phyloP scores from a whole-genome alignment of 441 rosid species.

The Populus hybrid region DNA sequence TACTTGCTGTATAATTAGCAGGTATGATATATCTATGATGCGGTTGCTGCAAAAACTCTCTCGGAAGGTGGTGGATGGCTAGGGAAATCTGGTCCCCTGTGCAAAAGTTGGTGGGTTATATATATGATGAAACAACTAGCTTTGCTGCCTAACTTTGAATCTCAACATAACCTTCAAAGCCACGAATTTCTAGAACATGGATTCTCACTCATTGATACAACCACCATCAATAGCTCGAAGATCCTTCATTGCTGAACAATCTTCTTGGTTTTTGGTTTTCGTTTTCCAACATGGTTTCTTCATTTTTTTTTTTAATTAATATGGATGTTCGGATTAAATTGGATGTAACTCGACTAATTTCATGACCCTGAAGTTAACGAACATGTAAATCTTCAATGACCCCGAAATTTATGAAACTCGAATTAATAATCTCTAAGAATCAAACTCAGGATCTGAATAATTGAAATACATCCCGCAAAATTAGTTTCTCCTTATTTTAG shows the following conservation, averaged over 20 bases:
- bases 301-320: too few species aligned
- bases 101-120: too few species aligned
- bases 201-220: neutral
- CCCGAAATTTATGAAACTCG: accelerated
- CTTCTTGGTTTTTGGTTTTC: neutral
- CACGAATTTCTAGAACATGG: neutral
- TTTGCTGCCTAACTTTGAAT: neutral
- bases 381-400: accelerated
- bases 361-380: accelerated
- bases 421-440: accelerated
- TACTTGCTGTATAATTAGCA: neutral
- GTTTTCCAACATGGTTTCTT: neutral
- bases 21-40: neutral
- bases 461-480: too few species aligned
- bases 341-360: too few species aligned
- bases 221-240: neutral
- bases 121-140: too few species aligned
- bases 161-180: too few species aligned
- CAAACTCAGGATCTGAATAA: too few species aligned
- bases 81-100: too few species aligned
- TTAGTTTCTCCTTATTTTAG: neutral
- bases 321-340: too few species aligned
- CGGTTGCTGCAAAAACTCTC: neutral
- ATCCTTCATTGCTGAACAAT: neutral
- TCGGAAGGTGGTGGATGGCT: neutral